A percentile compares a stretch with the other conserved stretches of the same genome.
Evolutionary conservation across 306 rosid species (phyloP).

Genomic region (Cucurbita maxima): DNA sequence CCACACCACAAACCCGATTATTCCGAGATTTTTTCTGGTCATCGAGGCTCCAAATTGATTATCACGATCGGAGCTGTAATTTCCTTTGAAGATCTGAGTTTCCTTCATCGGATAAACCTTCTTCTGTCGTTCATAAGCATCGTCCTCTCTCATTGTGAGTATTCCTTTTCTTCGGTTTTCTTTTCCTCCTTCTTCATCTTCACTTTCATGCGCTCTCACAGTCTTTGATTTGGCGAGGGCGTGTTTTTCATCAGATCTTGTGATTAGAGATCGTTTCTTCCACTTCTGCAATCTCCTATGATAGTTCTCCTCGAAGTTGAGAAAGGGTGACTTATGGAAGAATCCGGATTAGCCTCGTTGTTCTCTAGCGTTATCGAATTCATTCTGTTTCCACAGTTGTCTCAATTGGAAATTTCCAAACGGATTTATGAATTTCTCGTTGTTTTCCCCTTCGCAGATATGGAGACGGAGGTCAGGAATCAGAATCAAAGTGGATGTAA

Average conservation of each 20-base stretch:
- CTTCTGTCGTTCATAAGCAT: background rate
- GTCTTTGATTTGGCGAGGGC: background rate
- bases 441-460: conserved; percentile 10
- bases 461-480: conserved; percentile 62
- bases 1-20: background rate
- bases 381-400: background rate
- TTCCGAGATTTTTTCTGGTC: background rate
- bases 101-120: background rate
- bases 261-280: conserved; percentile 9
- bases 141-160: conserved; percentile 19
- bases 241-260: conserved; percentile 25
- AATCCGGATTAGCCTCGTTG: background rate
- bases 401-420: conserved; percentile 2
- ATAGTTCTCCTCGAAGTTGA: too few relatives aligned
- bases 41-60: background rate
- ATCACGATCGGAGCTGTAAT: conserved; percentile 8
- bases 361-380: background rate
- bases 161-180: conserved; percentile 7
- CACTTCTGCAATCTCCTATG: background rate
- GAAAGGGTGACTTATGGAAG: too few relatives aligned
- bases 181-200: background rate
- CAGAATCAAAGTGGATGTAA: conserved; percentile 37
- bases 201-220: background rate
- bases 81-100: conserved; percentile 19
- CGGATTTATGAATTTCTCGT: background rate